A percentile compares a stretch with the other conserved stretches of the same genome.
Conservation (phyloP, 257 asterid genomes). For the Catharanthus roseus region DNA sequence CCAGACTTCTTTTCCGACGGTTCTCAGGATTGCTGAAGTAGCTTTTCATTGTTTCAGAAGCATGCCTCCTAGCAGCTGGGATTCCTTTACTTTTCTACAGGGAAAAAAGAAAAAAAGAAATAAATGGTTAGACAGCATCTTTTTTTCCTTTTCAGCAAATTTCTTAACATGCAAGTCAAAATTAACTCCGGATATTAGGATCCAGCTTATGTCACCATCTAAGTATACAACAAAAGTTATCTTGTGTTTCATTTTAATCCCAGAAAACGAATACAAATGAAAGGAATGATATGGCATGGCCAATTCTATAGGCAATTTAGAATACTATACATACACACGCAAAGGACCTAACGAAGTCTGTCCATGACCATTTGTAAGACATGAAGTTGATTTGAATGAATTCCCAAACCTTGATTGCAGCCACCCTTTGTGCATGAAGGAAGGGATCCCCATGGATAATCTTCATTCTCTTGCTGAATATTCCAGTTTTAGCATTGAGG, state of each 20-base stretch:
- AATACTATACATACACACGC: neutral
- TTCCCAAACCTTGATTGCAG: constrained; percentile 79
- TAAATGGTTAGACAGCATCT: neutral
- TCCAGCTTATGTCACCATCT: neutral
- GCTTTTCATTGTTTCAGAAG: constrained; percentile 81
- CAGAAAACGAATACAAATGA: neutral
- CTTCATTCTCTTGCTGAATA: constrained; percentile 89
- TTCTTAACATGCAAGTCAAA: neutral
- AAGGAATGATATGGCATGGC: neutral
- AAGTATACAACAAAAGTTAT: neutral
- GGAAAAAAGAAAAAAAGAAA: constrained; percentile 1
- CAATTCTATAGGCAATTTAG: neutral
- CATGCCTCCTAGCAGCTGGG: constrained; percentile 71
- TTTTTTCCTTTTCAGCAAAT: neutral
- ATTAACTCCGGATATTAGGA: neutral
- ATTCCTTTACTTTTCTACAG: constrained; percentile 72
- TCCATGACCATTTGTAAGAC: neutral
- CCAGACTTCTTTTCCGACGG: constrained; percentile 76
- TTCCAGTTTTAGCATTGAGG: constrained; percentile 89
- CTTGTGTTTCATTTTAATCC: neutral
- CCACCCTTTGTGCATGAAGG: constrained; percentile 86
- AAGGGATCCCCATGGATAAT: constrained; percentile 74
- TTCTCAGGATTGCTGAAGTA: constrained; percentile 80
- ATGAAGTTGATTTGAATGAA: neutral
- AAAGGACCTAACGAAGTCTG: neutral